Conservation (phyloP, 768 basidiomycete species). For the Podaxis sp. region DNA sequence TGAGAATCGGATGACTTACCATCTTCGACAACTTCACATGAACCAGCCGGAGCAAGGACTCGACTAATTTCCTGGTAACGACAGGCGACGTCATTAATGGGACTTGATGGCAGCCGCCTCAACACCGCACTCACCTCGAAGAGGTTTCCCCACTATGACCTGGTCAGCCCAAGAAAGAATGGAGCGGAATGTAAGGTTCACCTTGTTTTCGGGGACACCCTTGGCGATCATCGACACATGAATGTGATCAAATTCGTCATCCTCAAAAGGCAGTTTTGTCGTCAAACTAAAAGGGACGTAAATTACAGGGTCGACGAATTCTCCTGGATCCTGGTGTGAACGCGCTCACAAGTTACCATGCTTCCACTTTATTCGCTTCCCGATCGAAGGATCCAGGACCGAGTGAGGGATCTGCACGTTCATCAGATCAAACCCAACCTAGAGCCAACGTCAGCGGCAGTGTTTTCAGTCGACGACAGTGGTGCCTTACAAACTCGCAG, state of each 20-base stretch:
- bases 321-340: not conserved
- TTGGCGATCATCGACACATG: conserved; percentile 65
- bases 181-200: conserved; percentile 23
- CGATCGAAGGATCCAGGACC: conserved; percentile 49
- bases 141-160: conserved; percentile 60
- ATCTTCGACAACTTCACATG: conserved; percentile 72
- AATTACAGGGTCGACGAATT: conserved; percentile 3
- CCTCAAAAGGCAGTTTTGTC: conserved; percentile 76
- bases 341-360: conserved; percentile 72
- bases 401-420: conserved; percentile 66
- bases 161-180: conserved; percentile 13
- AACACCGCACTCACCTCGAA: conserved; percentile 51
- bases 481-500: conserved; percentile 56
- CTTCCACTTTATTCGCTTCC: conserved; percentile 64
- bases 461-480: not conserved
- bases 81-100: not conserved
- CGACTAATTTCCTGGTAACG: conserved; percentile 66
- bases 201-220: conserved; percentile 78
- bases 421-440: conserved; percentile 82
- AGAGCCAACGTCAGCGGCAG: not conserved
- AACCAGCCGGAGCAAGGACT: conserved; percentile 67
- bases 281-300: conserved; percentile 50
- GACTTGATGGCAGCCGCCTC: not conserved
- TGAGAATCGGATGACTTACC: conserved; percentile 39
- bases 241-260: conserved; percentile 82